Base-by-base conservation (phyloP, 2,329 filamentous ascomycete genomes). In the Fusarium floridanum region DNA sequence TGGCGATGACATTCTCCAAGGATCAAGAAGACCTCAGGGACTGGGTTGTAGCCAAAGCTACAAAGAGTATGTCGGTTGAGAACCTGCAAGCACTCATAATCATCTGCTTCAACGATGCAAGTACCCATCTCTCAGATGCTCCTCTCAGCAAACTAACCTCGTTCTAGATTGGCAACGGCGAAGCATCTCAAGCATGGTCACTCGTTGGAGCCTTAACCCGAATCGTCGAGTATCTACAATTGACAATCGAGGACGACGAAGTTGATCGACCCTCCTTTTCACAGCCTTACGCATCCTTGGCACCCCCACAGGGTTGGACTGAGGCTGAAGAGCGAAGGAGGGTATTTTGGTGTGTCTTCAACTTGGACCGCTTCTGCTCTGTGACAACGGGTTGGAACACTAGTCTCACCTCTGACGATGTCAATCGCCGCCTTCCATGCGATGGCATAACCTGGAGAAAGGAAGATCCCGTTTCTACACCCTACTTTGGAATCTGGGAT, bases 401-500 rank as follows among this genome's bases (percentile, higher is more conserved):
- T 2, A 83, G 80, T 57, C 74, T 84, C 4, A 81, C 82, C 2
- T 77, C 76, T 0, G 77, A 81, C 24, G 81, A 84, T 65, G 80
- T 84, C 36, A 78, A 79, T 20, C 77, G 81, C 6, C 77, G 82
- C n/a, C 76, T 84, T 1, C 83, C 83, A 5, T 81, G 80, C 55
- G 84, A 85, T 57, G 83, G 84, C 1, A 79, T 78, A 5, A 73
- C 81, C 22, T 86, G 84, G 84, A 74, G 79, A 16, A 82, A 81
- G 17, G 80, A 82, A 39, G 77, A 83, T 39, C 71, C 80, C 2
- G 82, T 84, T 0, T 73, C 68, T 3, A 84, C 84, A 0, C 83
- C 84, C 0, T 85, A 81, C 61, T 84, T 85, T 20, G 82, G 83
- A 16, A 85, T 85, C 34, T 84, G 82, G 80, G 83, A 86, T 61